phyloP scores from a whole-genome alignment of 1,284 basidiomycete genomes.

The Wallemia ichthyophaga region DNA sequence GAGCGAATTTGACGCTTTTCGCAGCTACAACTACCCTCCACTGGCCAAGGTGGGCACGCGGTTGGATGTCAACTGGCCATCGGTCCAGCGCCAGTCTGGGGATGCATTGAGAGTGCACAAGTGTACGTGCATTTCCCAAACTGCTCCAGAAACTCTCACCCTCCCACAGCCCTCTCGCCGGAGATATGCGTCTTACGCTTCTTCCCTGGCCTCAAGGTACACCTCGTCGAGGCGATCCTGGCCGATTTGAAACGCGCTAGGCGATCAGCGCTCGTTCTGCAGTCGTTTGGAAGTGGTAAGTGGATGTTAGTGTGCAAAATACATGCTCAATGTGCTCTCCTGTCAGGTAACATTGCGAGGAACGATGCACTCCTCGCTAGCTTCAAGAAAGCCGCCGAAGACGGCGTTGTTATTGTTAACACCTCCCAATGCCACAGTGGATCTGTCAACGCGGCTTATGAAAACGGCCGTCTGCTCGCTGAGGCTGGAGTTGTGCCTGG shows the following conservation, averaged over 20 bases:
- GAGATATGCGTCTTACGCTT: not conserved
- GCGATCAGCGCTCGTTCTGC: not conserved
- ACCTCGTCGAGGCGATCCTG: not conserved
- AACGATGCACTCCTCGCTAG: not conserved
- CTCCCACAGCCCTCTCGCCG: not conserved
- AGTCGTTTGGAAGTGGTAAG: not conserved
- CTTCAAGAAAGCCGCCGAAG: not conserved
- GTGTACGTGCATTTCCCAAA: constrained; percentile 17
- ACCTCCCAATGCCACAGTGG: not conserved
- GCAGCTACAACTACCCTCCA: constrained; percentile 54
- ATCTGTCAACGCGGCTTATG: not conserved
- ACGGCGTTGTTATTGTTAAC: not conserved
- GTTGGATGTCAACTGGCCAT: constrained; percentile 56
- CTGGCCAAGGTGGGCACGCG: constrained; percentile 56
- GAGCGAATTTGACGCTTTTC: constrained; percentile 57
- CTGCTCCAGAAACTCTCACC: not conserved
- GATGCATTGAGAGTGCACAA: constrained; percentile 52
- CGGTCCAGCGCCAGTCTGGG: constrained; percentile 44
- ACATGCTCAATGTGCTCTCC: not conserved
- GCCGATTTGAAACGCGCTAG: not conserved
- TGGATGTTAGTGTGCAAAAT: not conserved
- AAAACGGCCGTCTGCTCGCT: not conserved
- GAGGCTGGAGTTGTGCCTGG: not conserved
- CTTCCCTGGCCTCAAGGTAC: not conserved
- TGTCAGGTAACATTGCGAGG: not conserved